Evolutionary conservation across 179 eudicot genomes (phyloP).

Genomic region (Silene noctiflora): DNA sequence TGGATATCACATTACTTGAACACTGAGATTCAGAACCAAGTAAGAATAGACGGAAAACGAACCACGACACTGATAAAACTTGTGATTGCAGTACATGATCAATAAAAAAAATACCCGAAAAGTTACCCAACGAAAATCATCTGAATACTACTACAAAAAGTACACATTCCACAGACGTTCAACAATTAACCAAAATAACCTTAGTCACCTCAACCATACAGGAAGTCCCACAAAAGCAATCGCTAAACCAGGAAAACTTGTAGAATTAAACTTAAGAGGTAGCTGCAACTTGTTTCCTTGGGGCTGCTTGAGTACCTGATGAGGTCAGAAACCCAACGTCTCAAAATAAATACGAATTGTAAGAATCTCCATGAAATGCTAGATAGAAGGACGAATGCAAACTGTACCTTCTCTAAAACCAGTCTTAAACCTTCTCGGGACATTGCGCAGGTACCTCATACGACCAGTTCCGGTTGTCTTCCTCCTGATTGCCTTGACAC

Average conservation of each 20-base stretch:
- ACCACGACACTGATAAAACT: background rate
- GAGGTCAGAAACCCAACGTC: background rate
- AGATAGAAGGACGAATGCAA: background rate
- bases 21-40: too few relatives aligned
- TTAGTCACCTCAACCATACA: slow-evolving; percentile 2
- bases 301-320: slow-evolving; percentile 68
- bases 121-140: background rate
- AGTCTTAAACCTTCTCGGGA: slow-evolving; percentile 83
- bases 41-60: too few relatives aligned
- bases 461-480: slow-evolving; percentile 94
- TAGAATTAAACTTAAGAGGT: slow-evolving; percentile 21
- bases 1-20: too few relatives aligned
- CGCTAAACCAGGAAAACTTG: slow-evolving; percentile 2
- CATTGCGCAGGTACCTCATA: slow-evolving; percentile 81
- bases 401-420: slow-evolving; percentile 76
- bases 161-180: slow-evolving; percentile 1
- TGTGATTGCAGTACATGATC: background rate
- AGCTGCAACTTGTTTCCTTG: slow-evolving; percentile 62
- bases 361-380: background rate
- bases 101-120: background rate
- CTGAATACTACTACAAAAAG: slow-evolving; percentile 20
- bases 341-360: background rate
- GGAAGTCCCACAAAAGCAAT: slow-evolving; percentile 11
- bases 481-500: slow-evolving; percentile 82
- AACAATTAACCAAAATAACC: slow-evolving; percentile 21